Base-by-base conservation (phyloP, 129 eudicot species). In the Flaveria bidentis region DNA sequence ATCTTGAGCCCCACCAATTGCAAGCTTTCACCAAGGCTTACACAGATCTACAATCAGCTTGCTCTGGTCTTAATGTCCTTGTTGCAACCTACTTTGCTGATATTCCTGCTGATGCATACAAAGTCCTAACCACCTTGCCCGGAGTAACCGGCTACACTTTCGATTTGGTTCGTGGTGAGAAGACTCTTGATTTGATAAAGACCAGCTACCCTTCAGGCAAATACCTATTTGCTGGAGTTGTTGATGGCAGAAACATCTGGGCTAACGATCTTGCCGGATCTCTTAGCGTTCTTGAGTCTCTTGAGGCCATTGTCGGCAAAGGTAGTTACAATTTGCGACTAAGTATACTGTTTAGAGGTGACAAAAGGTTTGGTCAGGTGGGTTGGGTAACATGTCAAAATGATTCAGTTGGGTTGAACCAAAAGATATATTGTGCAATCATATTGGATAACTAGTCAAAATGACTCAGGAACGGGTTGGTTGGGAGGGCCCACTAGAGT, bases 201-300 rank as follows among this genome's bases (percentile, higher is more conserved):
- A 75, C 74, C 76, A 83, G 69, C 69, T 86, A 86, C 82, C 93
- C 93, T 1, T 76, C 88, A 3, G 90, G 90, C 41, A 88, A 86
- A 80, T 86, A 86, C 82, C 85, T 88, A 6, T 92, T 90, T 70
- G 98, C 98, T 53, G 98, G 98, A 52, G 90, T 92, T 72, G 98
- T 92, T 81, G 98, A 92, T 78, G 98, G 98, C 66, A 87, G 98
- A 78, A 92, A 92, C 90, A 92, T 92, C 81, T 92, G 98, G 98
- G 98, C 98, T 74, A 92, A 92, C 60, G 94, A 92, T 67, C 96
- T 92, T 76, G 85, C 89, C 66, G 81, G 88, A 67, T 92, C 98
- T 56, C 86, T 89, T 41, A 13, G 25, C 30, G 73, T 80, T 81
- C 90, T 92, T 0, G 77, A 89, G 50, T 73, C 93, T 56, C 99